These are phyloP conservation scores for Clitoria ternatea DNA, from an alignment of 306 rosid genomes.

Conservation along the genomic window DNA sequence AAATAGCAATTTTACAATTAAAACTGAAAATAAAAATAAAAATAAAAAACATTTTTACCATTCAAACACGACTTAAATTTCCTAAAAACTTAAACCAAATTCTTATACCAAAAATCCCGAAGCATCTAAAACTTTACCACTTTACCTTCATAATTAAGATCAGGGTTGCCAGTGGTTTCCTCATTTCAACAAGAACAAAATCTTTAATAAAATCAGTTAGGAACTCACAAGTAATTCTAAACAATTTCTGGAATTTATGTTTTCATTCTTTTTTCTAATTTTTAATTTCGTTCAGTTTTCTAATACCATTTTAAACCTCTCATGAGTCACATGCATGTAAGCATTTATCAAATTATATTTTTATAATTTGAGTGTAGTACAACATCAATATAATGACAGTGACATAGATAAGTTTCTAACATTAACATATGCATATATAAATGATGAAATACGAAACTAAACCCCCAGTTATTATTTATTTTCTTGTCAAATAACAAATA, in stretches of 20 bases:
- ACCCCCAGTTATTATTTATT: too few species aligned
- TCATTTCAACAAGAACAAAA: neutral
- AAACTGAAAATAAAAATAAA: too few species aligned
- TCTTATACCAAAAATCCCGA: too few species aligned
- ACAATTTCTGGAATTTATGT: neutral
- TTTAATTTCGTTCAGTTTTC: neutral
- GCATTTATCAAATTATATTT: neutral
- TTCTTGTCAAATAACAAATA: too few species aligned
- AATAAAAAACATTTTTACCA: too few species aligned
- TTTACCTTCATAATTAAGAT: neutral
- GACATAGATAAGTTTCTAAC: too few species aligned
- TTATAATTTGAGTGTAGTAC: neutral
- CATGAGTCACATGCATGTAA: neutral
- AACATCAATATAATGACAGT: neutral
- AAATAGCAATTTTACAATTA: too few species aligned
- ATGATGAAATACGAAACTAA: too few species aligned
- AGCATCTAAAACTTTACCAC: neutral
- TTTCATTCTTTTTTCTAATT: neutral
- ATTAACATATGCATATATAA: too few species aligned
- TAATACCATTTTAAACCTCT: neutral
- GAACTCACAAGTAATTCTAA: neutral
- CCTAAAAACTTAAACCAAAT: too few species aligned
- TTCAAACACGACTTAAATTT: too few species aligned
- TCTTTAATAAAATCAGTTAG: neutral
- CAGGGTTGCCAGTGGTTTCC: neutral